A percentile compares a stretch with the other conserved stretches of the same genome.
phyloP scores from a whole-genome alignment of 441 rosid species.

The Erodium moschatum region DNA sequence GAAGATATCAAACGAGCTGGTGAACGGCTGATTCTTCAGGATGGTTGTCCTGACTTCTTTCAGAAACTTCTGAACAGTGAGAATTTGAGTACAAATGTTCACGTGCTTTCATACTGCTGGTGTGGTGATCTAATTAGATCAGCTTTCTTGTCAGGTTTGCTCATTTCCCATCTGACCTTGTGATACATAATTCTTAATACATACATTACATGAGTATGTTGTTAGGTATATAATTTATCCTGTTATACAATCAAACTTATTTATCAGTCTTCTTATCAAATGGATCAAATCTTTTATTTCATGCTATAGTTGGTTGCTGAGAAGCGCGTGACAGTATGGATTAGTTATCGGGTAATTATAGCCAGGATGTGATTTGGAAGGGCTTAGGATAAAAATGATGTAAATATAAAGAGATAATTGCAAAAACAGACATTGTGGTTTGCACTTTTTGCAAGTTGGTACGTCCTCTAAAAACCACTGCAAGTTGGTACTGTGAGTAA shows the following conservation, averaged over 20 bases:
- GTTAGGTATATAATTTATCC: background rate
- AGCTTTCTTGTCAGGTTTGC: conserved; percentile 58
- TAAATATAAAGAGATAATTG: no score
- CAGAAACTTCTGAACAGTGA: conserved; percentile 46
- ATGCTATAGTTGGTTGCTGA: background rate
- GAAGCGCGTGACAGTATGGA: background rate
- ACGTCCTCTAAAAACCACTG: no score
- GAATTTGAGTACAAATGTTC: conserved; percentile 44
- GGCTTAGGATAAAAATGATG: background rate
- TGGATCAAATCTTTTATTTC: background rate
- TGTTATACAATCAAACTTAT: background rate
- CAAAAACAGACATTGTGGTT: no score
- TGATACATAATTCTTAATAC: conserved; percentile 4
- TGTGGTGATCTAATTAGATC: conserved; percentile 79
- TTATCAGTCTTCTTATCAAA: background rate
- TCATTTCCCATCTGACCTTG: background rate
- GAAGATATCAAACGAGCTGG: conserved; percentile 86
- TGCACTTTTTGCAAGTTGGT: no score
- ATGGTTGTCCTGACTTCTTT: conserved; percentile 66
- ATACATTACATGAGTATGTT: conserved; percentile 2
- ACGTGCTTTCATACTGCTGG: conserved; percentile 86
- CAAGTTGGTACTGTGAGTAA: no score
- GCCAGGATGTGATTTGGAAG: background rate
- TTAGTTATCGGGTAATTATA: background rate
- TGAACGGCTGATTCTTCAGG: conserved; percentile 59